These are phyloP conservation scores for Eutrema yunnanense DNA, from an alignment of 345 rosid species.

Conservation along the genomic window DNA sequence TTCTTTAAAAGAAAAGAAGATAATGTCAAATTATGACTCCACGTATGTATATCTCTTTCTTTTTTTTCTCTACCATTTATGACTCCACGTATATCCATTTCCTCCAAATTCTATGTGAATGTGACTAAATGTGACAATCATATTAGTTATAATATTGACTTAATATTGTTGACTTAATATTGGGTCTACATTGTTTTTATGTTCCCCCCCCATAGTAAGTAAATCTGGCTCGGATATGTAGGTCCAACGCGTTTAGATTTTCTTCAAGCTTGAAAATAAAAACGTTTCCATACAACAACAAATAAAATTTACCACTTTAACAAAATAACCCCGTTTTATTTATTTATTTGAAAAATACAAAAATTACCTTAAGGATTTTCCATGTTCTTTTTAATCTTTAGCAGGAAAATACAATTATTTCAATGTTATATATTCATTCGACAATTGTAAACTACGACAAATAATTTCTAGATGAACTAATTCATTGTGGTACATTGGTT, in stretches of 20 bases:
- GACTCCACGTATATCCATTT: not conserved
- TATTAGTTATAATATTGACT: constrained; percentile 3
- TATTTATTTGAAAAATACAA: not conserved
- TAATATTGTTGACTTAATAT: not conserved
- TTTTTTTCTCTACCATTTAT: not conserved
- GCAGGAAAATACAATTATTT: not conserved
- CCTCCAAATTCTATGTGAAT: not conserved
- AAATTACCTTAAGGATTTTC: not conserved
- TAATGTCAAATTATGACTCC: not conserved
- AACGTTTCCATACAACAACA: not conserved
- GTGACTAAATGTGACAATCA: not conserved
- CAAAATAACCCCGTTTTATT: not conserved
- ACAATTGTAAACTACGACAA: not conserved
- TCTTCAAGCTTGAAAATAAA: not conserved
- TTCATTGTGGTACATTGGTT: not conserved
- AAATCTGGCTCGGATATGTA: constrained; percentile 15
- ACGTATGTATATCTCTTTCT: not conserved
- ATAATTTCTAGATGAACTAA: not conserved
- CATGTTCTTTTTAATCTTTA: not conserved
- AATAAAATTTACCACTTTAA: not conserved
- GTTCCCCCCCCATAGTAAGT: not conserved
- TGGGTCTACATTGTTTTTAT: not conserved
- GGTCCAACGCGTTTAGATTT: constrained; percentile 4
- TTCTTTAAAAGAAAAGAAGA: not conserved
- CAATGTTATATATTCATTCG: not conserved